Base-by-base conservation (phyloP, 371 early-diverging fungal species). In the Mucor lusitanicus region DNA sequence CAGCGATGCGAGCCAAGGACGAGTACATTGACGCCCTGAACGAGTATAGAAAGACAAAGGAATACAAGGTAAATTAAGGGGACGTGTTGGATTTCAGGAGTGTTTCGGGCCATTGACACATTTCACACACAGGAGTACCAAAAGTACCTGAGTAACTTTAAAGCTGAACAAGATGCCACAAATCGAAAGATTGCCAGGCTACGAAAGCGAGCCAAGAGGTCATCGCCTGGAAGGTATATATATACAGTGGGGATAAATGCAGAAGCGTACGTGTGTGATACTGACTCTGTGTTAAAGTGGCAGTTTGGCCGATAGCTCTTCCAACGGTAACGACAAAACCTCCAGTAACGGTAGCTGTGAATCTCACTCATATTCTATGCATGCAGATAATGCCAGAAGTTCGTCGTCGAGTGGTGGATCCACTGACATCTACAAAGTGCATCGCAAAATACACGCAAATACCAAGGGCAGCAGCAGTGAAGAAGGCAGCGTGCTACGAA, bases 1-100 rank as follows among this genome's bases (percentile, higher is more conserved):
- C 70, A 23, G 86, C 86, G 0, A 71, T 73, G 27, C 44, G 62
- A 23, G 80, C 76, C 6, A 83, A 82, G 48, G 78, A 80, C 53
- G 71, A 78, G 42, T 85, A 83, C 60, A 56, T 72, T 19, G 64
- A 62, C 33, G 72, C 70, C 1, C 35, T 85, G 6, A 64, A 67
- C 8, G 62, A 58, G 8, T 85, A 85, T 44, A 71, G 75, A 61
- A 61, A 73, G 39, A 82, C 84, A 1, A 66, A 72, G 3, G 70
- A 78, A 42, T 81, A 77, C 60, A 79, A 76, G 63, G 77, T 73
- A 61, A 56, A 39, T 46, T 0, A 13, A 13, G 37, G 37, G 13
- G 12, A 1, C 13, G 11, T 1, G 0, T 12, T 37, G 3, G 13
- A 37, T 37, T 37, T 37, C 11, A 37, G 37, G 37, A 37, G 37